A percentile compares a stretch with the other conserved stretches of the same genome.
phyloP scores from a whole-genome alignment of 208 protist species.

The Tritrichomonas foetus region DNA sequence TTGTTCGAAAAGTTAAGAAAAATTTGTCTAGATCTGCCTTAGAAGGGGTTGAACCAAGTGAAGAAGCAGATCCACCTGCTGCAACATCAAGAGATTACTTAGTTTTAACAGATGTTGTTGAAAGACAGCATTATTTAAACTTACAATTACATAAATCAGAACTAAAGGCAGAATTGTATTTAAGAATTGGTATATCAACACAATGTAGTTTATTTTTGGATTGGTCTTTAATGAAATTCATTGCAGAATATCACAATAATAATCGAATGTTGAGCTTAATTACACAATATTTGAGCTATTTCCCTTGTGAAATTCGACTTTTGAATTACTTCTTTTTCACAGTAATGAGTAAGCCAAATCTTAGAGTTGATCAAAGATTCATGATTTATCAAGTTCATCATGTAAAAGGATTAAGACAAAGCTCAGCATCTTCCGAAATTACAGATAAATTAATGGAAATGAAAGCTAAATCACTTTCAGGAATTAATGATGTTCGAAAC shows the following conservation, averaged over 20 bases:
- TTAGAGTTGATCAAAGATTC: neutral
- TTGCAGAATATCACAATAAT: neutral
- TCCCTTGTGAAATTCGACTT: neutral
- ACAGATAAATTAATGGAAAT: too few species aligned
- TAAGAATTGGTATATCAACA: neutral
- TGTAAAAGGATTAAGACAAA: neutral
- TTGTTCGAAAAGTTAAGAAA: too few species aligned
- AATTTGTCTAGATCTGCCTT: too few species aligned
- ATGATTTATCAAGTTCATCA: neutral
- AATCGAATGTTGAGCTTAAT: neutral
- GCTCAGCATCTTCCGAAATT: too few species aligned
- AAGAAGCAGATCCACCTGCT: too few species aligned
- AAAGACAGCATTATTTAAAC: neutral
- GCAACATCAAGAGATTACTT: too few species aligned
- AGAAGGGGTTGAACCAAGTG: too few species aligned
- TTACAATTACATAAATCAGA: neutral
- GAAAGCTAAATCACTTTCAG: neutral
- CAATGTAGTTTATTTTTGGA: neutral
- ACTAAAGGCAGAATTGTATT: neutral
- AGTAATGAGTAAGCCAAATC: neutral
- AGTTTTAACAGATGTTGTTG: too few species aligned
- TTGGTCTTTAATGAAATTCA: conserved; percentile 1
- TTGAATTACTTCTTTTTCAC: neutral
- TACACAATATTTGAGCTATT: neutral
- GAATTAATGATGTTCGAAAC: neutral